phyloP scores from a whole-genome alignment of 2,329 filamentous ascomycete genomes.

The Aspergillus terreus region DNA sequence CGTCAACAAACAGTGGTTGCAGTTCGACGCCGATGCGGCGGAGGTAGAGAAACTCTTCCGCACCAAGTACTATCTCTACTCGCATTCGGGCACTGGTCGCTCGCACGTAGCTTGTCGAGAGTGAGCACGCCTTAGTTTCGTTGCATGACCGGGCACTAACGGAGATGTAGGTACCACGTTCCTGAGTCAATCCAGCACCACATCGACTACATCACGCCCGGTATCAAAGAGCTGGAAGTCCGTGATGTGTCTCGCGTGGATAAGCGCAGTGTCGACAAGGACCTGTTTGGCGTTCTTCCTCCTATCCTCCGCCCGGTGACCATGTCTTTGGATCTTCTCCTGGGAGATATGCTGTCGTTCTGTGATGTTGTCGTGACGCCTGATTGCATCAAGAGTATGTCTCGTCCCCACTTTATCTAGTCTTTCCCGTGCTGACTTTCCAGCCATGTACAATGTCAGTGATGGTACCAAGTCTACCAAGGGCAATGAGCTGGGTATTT shows the following conservation, averaged over 20 bases:
- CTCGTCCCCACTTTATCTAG: background rate
- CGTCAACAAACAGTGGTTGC: constrained; percentile 51
- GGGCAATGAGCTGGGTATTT: constrained; percentile 46
- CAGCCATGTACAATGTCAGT: constrained; percentile 44
- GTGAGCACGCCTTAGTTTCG: constrained; percentile 21
- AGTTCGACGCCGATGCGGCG: constrained; percentile 51
- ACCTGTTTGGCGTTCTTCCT: constrained; percentile 17
- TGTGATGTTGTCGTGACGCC: constrained; percentile 39
- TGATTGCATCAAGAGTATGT: constrained; percentile 35
- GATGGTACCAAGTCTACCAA: constrained; percentile 34
- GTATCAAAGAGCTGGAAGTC: constrained; percentile 31
- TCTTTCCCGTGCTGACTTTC: constrained; percentile 4
- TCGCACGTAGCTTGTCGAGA: constrained; percentile 35
- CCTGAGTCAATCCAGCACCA: constrained; percentile 47
- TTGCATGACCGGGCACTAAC: background rate
- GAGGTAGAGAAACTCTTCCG: constrained; percentile 54
- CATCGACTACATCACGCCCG: constrained; percentile 56
- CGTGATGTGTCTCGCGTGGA: constrained; percentile 11
- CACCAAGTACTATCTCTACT: constrained; percentile 52
- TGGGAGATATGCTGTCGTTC: constrained; percentile 13
- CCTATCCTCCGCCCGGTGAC: constrained; percentile 25
- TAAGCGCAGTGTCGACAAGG: constrained; percentile 17
- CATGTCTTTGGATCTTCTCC: constrained; percentile 17
- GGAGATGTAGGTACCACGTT: constrained; percentile 42
- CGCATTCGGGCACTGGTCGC: constrained; percentile 34